A percentile compares a stretch with the other conserved stretches of the same genome.
These are phyloP conservation scores for Coemansia sp. DNA, from an alignment of 192 early-diverging fungal species.

Conservation along the genomic window DNA sequence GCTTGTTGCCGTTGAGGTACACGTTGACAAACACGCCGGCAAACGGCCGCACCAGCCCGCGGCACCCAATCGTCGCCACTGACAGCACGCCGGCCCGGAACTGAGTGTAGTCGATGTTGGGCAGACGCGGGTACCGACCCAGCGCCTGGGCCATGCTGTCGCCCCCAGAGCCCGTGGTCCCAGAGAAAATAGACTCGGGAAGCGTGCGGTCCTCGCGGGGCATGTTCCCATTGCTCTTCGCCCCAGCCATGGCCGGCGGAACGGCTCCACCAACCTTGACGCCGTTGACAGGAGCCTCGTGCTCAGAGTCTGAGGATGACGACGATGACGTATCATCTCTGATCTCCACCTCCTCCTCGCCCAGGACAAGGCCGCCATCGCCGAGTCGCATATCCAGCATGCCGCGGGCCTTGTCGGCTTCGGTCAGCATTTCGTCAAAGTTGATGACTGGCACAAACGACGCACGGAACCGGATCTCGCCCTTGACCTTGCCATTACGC, in stretches of 20 bases:
- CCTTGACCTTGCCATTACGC: conserved; percentile 60
- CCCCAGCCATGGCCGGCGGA: neutral
- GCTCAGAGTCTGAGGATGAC: conserved; percentile 7
- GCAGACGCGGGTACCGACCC: conserved; percentile 48
- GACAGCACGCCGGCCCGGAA: conserved; percentile 51
- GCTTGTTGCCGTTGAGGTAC: conserved; percentile 44
- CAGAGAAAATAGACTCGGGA: conserved; percentile 47
- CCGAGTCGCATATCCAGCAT: conserved; percentile 39
- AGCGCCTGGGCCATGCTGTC: conserved; percentile 42
- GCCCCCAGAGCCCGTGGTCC: conserved; percentile 26
- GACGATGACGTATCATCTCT: conserved; percentile 5
- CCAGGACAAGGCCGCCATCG: conserved; percentile 44
- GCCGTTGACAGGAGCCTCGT: neutral
- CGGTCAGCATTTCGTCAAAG: conserved; percentile 53
- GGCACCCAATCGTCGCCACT: conserved; percentile 42
- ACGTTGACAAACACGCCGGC: conserved; percentile 53
- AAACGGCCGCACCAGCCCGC: conserved; percentile 49
- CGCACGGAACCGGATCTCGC: conserved; percentile 59
- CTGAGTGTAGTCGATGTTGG: conserved; percentile 50
- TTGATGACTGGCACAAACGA: conserved; percentile 60
- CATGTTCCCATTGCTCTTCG: conserved; percentile 3
- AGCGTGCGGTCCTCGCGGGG: conserved; percentile 1
- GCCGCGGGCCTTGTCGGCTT: conserved; percentile 35
- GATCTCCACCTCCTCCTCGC: conserved; percentile 27
- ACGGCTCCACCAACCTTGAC: conserved; percentile 4